A percentile compares a stretch with the other conserved stretches of the same genome.
Evolutionary conservation across 83 land plant species (phyloP).

Genomic region (Diphasiastrum complanatum): DNA sequence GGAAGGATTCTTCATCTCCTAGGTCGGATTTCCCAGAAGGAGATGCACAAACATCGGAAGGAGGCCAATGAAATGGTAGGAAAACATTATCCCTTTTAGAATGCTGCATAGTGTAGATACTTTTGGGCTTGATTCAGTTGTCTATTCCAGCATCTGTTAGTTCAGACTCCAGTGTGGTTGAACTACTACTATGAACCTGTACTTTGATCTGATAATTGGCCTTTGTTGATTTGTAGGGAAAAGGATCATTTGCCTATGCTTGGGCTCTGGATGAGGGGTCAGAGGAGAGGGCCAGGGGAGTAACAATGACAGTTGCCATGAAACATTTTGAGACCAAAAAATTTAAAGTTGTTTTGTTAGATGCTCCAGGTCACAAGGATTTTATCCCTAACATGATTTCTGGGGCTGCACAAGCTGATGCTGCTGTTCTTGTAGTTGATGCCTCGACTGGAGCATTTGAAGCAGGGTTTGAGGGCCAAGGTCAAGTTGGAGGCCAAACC

Average conservation of each 20-base stretch:
- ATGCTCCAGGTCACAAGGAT: conserved; percentile 95
- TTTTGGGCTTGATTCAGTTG: too few species aligned
- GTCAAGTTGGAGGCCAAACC: conserved; percentile 70
- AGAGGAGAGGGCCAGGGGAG: conserved; percentile 90
- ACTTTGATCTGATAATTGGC: background rate
- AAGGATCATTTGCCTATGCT: conserved; percentile 95
- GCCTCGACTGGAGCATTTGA: conserved; percentile 86
- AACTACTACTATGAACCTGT: too few species aligned
- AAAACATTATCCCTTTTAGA: background rate
- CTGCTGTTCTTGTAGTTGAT: conserved; percentile 91
- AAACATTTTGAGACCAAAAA: conserved; percentile 74
- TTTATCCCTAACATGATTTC: conserved; percentile 96
- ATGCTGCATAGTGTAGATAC: too few species aligned
- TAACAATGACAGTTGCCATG: conserved; percentile 87
- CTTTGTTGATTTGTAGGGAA: conserved; percentile 54
- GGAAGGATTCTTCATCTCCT: conserved; percentile 20
- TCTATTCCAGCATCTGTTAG: too few species aligned
- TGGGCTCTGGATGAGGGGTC: conserved; percentile 92
- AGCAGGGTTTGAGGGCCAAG: conserved; percentile 66
- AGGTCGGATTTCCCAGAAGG: conserved; percentile 23
- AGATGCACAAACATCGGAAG: conserved; percentile 21
- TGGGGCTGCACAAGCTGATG: conserved; percentile 98
- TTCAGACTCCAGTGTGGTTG: too few species aligned
- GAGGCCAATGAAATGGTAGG: conserved; percentile 22
- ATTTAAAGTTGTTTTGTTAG: conserved; percentile 72